Evolutionary conservation across 495 filamentous ascomycete genomes (phyloP), one percentile per base, ranked within the genome.

Genomic region (Cercophora samala): DNA sequence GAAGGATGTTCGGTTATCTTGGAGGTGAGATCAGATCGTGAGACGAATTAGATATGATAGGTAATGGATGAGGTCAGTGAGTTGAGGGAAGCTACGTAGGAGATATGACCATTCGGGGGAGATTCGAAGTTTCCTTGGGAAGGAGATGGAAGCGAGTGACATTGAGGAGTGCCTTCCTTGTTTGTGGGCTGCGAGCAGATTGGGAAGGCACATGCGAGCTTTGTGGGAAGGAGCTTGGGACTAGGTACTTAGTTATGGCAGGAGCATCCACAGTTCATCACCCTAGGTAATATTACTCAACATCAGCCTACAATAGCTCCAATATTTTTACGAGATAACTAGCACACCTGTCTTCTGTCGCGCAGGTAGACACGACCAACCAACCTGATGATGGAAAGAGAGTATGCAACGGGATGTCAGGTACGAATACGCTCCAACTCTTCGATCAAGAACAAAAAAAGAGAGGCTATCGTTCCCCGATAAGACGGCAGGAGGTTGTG

Each of bases 401-500:
- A 9, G 37, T 0, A 46, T 29, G 26, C 4, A 5, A 3, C 37
- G 37, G 37, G 37, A 46, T 13, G 13, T 9, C 37, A 46, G 37
- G 37, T 46, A 46, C 37, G 37, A 46, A 18, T 93, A 93, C 77
- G 83, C 84, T 37, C 90, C 92, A 25, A 92, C 93, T 63, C 93
- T 93, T 73, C 85, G 91, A 15, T 79, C 90, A 25, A 84, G 91
- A 1, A 84, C 75, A 2, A 77, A 83, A 55, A 81, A 89, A 1
- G 90, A 1, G 90, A 94, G 72, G 72, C 91, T 5, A 46, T 83
- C 79, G 0, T 77, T 72, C 54, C 89, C 91, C 1, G 78, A 83
- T 62, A 80, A 83, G 68, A 88, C 89, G 3, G 90, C 90, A 3
- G 83, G 90, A 78, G 90, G 37, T 91, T 94, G 69, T 87, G 86